A percentile compares a stretch with the other conserved stretches of the same genome.
Evolutionary conservation across 371 early-diverging fungal species (phyloP).

Genomic region (Mucor plumbeus): DNA sequence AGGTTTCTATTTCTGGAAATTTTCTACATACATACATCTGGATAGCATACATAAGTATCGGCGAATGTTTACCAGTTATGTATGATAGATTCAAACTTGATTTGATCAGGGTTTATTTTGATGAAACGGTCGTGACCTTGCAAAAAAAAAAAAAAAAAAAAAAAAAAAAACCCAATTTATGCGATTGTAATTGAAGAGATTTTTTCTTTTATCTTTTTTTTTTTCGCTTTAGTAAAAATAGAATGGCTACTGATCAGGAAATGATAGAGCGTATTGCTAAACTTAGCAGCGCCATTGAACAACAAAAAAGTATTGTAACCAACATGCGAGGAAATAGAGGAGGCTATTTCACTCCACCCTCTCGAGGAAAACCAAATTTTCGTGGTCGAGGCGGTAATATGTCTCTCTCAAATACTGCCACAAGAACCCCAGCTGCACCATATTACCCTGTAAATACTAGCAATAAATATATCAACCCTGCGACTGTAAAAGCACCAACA

Average conservation of each 20-base stretch:
- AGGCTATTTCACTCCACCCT: neutral
- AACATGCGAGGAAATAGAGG: neutral
- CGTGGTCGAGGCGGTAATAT: slow-evolving; percentile 12
- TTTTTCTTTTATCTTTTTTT: slow-evolving; percentile 1
- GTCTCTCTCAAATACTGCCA: slow-evolving; percentile 6
- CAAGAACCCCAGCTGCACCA: neutral
- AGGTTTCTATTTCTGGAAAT: no score
- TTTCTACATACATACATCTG: no score
- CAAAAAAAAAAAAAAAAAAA: neutral
- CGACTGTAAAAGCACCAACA: neutral
- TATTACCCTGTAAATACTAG: slow-evolving; percentile 16
- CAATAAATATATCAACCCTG: neutral
- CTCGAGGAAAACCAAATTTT: neutral
- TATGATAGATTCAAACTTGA: neutral
- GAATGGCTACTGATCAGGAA: slow-evolving; percentile 39
- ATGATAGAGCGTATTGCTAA: slow-evolving; percentile 42
- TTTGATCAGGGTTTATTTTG: neutral
- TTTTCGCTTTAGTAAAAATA: neutral
- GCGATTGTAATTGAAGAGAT: neutral
- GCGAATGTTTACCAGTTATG: no score
- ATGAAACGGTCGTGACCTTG: neutral
- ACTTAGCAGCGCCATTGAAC: slow-evolving; percentile 42
- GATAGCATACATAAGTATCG: no score
- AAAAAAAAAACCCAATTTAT: neutral
- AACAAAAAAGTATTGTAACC: slow-evolving; percentile 28